Base-by-base conservation (phyloP, 139 green algal species). In the Chlamydomonas asymmetrica region DNA sequence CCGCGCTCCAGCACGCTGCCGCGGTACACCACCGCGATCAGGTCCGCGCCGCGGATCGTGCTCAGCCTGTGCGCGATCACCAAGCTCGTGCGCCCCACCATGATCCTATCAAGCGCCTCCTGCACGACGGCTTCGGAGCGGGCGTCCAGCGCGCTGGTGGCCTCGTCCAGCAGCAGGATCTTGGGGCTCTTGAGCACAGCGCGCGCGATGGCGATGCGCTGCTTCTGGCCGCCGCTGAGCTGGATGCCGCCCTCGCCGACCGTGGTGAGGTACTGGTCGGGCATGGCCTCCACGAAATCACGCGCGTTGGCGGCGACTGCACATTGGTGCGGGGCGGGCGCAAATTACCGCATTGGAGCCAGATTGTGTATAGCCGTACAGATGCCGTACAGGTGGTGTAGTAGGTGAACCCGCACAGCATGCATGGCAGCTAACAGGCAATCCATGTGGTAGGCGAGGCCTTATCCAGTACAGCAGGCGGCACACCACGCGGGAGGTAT, bases 61-160 rank as follows among this genome's bases (percentile, higher is more conserved):
- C 77, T 88, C 62, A 98, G 82, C 31, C 92, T 83, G 82, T 98
- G 94, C 4, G 94, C 94, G 40, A 98, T 91, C 50, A 98, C 87
- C 13, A 98, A 64, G 3, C 84, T 96, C n/a, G 94, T 98, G 62
- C 93, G 84, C 31, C 85, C 85, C 29, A 60, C 61, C 85, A 92
- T 91, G 39, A 91, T 78, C 31, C 70, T 43, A 52, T 93, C 89
- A 35, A 95, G 84, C 6, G 89, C 87, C 10, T 80, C 73, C 76
- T 92, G 84, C 38, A 94, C 85, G 38, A 81, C 49, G 27, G 68
- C 38, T 73, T 95, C 93, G 54, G 74, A 86, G 43, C 85, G 81
- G 2, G 91, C 87, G 74, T 98, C 93, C 57, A 98, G 76, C 4
- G 91, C 91, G 3, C 50, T 61, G 50, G 67, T 80, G 39, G 74